Percentiles rank a stretch among this genome's conserved stretches.
These are phyloP conservation scores for Alisma plantagoaquatica DNA, from an alignment of 106 monocot species.

Conservation along the genomic window DNA sequence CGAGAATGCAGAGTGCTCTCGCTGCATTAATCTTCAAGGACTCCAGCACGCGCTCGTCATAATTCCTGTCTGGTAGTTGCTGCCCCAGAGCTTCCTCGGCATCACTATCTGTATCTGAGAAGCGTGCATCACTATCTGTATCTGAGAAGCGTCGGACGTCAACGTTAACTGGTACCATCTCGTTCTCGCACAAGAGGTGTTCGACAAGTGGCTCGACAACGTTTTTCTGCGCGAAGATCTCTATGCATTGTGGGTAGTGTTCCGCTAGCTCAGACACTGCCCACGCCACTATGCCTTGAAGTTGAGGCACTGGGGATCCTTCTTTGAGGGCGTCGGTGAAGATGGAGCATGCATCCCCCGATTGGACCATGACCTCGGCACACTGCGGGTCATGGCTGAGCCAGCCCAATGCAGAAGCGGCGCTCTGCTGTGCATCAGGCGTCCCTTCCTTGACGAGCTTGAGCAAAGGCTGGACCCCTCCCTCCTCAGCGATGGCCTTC, in stretches of 20 bases:
- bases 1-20: not conserved
- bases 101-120: too few relatives aligned
- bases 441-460: not conserved
- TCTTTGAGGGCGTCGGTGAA: not conserved
- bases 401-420: not conserved
- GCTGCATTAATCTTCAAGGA: not conserved
- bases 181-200: not conserved
- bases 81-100: too few relatives aligned
- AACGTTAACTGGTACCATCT: not conserved
- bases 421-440: not conserved
- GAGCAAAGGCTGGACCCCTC: not conserved
- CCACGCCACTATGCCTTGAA: not conserved
- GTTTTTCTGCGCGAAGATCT: not conserved
- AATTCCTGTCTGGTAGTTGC: too few relatives aligned
- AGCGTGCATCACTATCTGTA: too few relatives aligned
- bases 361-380: not conserved
- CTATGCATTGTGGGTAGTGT: not conserved
- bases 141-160: too few relatives aligned
- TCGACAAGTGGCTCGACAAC: not conserved
- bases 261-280: not conserved
- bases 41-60: not conserved
- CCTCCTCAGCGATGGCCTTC: not conserved
- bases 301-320: not conserved
- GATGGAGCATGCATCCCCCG: not conserved
- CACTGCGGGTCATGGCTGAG: not conserved